Evolutionary conservation across 2,329 filamentous ascomycete species (phyloP), one percentile per base, ranked within the genome.

Genomic region (Penicillium janthinellum): DNA sequence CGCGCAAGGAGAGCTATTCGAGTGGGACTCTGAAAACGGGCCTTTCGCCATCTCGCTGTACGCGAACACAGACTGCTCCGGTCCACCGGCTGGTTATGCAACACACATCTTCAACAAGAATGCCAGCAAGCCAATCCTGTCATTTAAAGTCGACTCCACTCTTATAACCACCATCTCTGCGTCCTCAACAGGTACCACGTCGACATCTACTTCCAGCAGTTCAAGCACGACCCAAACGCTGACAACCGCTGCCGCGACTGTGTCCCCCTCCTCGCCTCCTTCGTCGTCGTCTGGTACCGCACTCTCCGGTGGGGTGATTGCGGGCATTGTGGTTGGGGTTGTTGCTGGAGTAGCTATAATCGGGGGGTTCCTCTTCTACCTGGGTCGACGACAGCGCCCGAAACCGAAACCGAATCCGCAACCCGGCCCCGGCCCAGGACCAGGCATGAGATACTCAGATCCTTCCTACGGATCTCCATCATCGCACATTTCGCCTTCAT

Each of bases 21-120:
- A 62, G 22, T 62, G 53, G 47, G 60, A 62, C 48, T 54, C 60
- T 22, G 53, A 62, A 42, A 54, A 57, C 3, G 51, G 48, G 5
- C 54, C 56, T 11, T 58, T 58, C 31, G 47, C 45, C 15, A 63
- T 60, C 17, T 63, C 56, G 45, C 25, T 61, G 22, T 62, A 59
- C 44, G 31, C 17, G 12, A 57, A 48, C 20, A 48, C 38, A 50
- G 58, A 62, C 34, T 62, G 60, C 49, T 57, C 60, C 7, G 56
- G 57, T 11, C 7, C 51, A 7, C 42, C 57, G 12, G 11, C 35
- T 4, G 48, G 57, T 1, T 58, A 38, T 54, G 58, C 57, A 28
- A 56, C 49, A 10, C 48, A 54, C 38, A 5, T 49, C 15, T 47
- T 54, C 25, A 58, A 52, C 44, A 58, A 58, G 42, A 58, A 58